Conservation (phyloP, 192 early-diverging fungal genomes). For the Rhizoclosmatium globosum region DNA sequence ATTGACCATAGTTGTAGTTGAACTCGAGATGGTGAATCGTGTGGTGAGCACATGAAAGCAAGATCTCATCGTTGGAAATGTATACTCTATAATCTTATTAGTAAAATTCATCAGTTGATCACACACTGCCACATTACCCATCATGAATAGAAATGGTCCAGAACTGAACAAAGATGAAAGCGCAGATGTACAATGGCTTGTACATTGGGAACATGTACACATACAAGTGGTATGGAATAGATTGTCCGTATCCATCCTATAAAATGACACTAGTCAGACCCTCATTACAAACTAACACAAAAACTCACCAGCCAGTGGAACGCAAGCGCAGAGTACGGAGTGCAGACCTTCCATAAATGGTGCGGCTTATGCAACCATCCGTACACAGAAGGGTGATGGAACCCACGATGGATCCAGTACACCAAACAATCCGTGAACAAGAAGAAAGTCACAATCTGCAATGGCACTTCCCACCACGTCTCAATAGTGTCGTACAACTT, state of each 20-base stretch:
- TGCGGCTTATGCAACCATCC: conserved; percentile 88
- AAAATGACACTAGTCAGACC: conserved; percentile 15
- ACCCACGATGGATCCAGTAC: conserved; percentile 95
- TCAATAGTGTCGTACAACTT: conserved; percentile 78
- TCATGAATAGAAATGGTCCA: conserved; percentile 99
- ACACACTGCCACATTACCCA: conserved; percentile 52
- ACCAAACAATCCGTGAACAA: conserved; percentile 94
- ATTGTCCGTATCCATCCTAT: conserved; percentile 93
- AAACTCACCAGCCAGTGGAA: conserved; percentile 82
- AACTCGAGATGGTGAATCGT: conserved; percentile 98
- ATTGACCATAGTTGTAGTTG: conserved; percentile 99
- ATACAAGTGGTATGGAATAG: conserved; percentile 93
- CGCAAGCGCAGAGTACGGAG: conserved; percentile 94
- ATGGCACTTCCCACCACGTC: conserved; percentile 72
- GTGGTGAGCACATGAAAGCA: conserved; percentile 85
- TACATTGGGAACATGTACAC: conserved; percentile 93
- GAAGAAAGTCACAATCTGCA: conserved; percentile 79
- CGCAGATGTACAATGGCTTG: conserved; percentile 84
- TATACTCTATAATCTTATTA: conserved; percentile 28
- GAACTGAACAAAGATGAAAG: conserved; percentile 89
- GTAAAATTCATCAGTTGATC: neutral
- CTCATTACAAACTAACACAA: neutral
- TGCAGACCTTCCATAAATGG: conserved; percentile 92
- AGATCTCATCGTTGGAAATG: conserved; percentile 41
- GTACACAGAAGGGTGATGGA: conserved; percentile 92